Conservation (phyloP, 768 basidiomycete genomes). For the Xerocomus spinulosus region DNA sequence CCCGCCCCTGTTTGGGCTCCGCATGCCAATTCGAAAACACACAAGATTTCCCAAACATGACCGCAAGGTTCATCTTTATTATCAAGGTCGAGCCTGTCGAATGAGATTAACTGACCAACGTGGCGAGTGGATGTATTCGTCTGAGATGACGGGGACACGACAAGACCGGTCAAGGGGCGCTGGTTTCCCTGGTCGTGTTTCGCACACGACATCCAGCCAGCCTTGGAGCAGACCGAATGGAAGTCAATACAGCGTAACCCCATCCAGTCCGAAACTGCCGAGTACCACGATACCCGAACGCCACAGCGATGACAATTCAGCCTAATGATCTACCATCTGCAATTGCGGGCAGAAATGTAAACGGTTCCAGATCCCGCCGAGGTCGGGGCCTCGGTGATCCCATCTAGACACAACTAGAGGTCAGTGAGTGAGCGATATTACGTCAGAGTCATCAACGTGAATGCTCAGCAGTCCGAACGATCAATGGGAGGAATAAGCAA, state of each 20-base stretch:
- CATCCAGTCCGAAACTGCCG: conserved; percentile 15
- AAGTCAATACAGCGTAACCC: conserved; percentile 4
- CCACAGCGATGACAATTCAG: too few relatives aligned
- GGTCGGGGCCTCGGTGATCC: conserved; percentile 17
- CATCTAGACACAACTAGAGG: conserved; percentile 11
- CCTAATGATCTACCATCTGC: background rate
- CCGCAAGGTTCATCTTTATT: conserved; percentile 17
- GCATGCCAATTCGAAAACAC: conserved; percentile 6
- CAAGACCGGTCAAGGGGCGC: conserved; percentile 5
- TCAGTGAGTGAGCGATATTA: conserved; percentile 20
- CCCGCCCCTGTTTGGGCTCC: background rate
- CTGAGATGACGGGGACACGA: conserved; percentile 5
- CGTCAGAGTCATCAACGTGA: conserved; percentile 19
- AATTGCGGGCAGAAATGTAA: background rate
- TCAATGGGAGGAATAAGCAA: conserved; percentile 16
- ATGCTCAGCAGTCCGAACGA: conserved; percentile 11
- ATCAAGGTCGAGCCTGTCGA: conserved; percentile 8
- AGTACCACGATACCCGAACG: background rate
- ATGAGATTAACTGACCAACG: conserved; percentile 11
- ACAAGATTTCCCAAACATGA: conserved; percentile 5
- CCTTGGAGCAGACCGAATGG: conserved; percentile 14
- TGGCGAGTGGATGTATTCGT: conserved; percentile 12
- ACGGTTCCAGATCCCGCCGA: conserved; percentile 5
- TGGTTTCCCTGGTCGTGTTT: conserved; percentile 16
- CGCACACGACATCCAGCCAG: conserved; percentile 19